phyloP scores from a whole-genome alignment of 495 filamentous ascomycete genomes.

The Peziza echinospora region DNA sequence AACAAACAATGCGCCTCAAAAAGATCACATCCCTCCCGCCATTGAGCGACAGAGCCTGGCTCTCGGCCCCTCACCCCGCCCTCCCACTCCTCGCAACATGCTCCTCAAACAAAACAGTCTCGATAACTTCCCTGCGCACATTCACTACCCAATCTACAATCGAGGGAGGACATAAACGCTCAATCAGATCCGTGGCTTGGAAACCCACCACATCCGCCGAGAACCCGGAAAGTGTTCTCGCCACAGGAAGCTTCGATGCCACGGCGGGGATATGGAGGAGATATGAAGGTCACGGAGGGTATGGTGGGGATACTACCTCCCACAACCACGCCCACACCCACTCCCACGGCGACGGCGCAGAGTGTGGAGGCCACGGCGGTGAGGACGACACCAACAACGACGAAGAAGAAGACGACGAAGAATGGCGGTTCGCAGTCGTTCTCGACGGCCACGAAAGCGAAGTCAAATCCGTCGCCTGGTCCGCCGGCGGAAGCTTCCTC shows the following conservation, averaged over 20 bases:
- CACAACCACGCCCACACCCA: slow-evolving; percentile 17
- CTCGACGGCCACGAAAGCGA: slow-evolving; percentile 88
- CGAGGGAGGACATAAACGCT: slow-evolving; percentile 72
- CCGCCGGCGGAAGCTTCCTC: slow-evolving; percentile 53
- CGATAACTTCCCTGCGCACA: slow-evolving; percentile 64
- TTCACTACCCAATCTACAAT: slow-evolving; percentile 58
- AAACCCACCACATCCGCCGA: slow-evolving; percentile 37
- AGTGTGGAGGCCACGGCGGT: neutral
- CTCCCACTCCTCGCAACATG: slow-evolving; percentile 76
- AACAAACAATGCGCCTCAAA: slow-evolving; percentile 17
- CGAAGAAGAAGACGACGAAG: slow-evolving; percentile 42
- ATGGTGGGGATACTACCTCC: too few relatives aligned
- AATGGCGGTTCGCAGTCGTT: slow-evolving; percentile 71
- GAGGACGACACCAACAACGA: slow-evolving; percentile 10
- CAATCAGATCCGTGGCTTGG: slow-evolving; percentile 62
- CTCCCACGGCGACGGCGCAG: slow-evolving; percentile 12
- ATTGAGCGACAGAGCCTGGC: slow-evolving; percentile 69
- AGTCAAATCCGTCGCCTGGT: slow-evolving; percentile 71
- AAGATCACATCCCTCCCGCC: slow-evolving; percentile 35
- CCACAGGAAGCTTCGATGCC: slow-evolving; percentile 77
- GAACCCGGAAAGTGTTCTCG: slow-evolving; percentile 47
- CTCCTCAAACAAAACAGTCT: slow-evolving; percentile 64
- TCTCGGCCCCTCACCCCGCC: slow-evolving; percentile 60
- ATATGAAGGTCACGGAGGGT: slow-evolving; percentile 26
- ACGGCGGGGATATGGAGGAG: slow-evolving; percentile 74